Conservation (phyloP, 108 stramenopile genomes). For the Nitzschia sp. region DNA sequence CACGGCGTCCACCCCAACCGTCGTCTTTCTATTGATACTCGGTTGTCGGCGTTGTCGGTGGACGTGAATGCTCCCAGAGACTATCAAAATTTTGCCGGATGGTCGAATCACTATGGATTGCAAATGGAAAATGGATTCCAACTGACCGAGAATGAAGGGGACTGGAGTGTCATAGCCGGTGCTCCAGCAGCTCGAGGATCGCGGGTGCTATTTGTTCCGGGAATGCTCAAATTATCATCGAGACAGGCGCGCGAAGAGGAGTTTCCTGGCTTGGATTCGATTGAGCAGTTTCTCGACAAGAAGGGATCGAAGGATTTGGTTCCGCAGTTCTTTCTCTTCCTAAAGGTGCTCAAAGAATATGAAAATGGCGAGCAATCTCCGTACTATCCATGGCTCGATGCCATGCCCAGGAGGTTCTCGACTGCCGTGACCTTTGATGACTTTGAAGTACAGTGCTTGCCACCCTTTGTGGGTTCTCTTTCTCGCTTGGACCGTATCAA, state of each 20-base stretch:
- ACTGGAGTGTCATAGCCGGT: constrained; percentile 27
- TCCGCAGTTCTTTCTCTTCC: constrained; percentile 45
- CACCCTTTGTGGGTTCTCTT: constrained; percentile 25
- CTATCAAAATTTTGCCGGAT: neutral
- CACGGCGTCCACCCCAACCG: no score
- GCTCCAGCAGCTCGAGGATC: constrained; percentile 24
- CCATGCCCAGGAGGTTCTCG: constrained; percentile 52
- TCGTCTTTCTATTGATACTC: no score
- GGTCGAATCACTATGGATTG: constrained; percentile 12
- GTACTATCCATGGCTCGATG: constrained; percentile 51
- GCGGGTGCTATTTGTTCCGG: constrained; percentile 37
- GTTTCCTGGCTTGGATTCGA: constrained; percentile 1
- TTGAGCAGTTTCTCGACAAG: constrained; percentile 2
- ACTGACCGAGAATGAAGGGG: constrained; percentile 23
- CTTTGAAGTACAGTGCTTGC: constrained; percentile 32
- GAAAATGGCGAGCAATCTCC: constrained; percentile 44
- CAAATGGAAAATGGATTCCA: constrained; percentile 28
- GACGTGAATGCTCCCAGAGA: constrained; percentile 8
- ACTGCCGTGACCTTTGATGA: constrained; percentile 49
- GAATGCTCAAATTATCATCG: neutral
- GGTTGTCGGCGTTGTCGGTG: neutral
- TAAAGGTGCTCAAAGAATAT: constrained; percentile 56
- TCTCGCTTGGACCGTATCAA: constrained; percentile 25
- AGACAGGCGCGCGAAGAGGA: neutral
- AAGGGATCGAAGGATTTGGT: neutral